These are phyloP conservation scores for Apodospora peruviana DNA, from an alignment of 495 filamentous ascomycete genomes.

Conservation along the genomic window DNA sequence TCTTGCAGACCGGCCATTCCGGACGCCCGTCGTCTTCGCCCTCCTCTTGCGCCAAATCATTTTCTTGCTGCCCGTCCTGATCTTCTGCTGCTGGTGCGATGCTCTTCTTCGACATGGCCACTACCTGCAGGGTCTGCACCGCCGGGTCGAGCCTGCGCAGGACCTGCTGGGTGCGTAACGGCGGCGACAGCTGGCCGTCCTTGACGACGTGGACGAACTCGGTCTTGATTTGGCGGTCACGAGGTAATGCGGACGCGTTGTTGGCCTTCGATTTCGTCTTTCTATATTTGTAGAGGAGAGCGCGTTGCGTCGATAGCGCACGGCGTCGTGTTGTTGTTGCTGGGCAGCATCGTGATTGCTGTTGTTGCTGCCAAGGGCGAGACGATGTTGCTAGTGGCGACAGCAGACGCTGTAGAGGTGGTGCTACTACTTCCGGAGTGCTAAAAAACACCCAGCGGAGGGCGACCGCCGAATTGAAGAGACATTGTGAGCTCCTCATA, in stretches of 20 bases:
- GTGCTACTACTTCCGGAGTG: too few species aligned
- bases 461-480: conserved; percentile 34
- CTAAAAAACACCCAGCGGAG: conserved; percentile 34
- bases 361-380: neutral
- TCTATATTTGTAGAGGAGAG: neutral
- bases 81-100: conserved; percentile 13
- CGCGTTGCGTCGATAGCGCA: neutral
- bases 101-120: too few species aligned
- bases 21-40: conserved; percentile 1
- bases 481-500: conserved; percentile 30
- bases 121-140: conserved; percentile 52
- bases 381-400: neutral
- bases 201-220: conserved; percentile 47
- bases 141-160: conserved; percentile 45
- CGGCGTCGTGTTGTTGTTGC: neutral
- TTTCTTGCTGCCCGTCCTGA: neutral
- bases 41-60: too few species aligned
- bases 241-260: too few species aligned
- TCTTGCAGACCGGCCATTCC: conserved; percentile 56
- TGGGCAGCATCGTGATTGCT: neutral
- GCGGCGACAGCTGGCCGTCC: conserved; percentile 41
- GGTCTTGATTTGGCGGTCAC: conserved; percentile 52
- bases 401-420: too few species aligned
- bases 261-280: neutral
- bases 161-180: conserved; percentile 34